phyloP scores from a whole-genome alignment of 495 filamentous ascomycete species.

The Hyaloscypha variabilis region DNA sequence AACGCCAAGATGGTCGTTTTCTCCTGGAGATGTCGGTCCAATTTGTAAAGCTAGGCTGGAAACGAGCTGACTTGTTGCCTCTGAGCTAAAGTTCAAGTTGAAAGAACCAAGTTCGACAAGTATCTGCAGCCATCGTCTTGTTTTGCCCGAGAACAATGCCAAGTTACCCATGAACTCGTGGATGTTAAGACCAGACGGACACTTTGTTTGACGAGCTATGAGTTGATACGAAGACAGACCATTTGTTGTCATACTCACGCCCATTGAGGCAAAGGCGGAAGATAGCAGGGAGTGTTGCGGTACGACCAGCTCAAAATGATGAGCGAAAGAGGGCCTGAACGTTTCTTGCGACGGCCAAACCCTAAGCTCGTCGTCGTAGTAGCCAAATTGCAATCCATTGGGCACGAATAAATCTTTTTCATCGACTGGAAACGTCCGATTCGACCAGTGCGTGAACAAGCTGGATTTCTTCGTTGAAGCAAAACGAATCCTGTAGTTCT shows the following conservation, averaged over 20 bases:
- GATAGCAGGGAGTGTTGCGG: slow-evolving; percentile 31
- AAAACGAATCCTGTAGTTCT: slow-evolving; percentile 24
- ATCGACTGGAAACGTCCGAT: slow-evolving; percentile 31
- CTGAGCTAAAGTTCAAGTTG: slow-evolving; percentile 56
- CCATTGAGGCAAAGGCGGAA: slow-evolving; percentile 16
- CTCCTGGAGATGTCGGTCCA: slow-evolving; percentile 39
- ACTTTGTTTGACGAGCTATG: slow-evolving; percentile 54
- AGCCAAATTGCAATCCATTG: slow-evolving; percentile 34
- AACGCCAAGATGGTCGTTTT: slow-evolving; percentile 36
- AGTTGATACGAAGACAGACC: slow-evolving; percentile 57
- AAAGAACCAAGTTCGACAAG: slow-evolving; percentile 53
- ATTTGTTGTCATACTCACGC: slow-evolving; percentile 30
- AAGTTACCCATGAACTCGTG: slow-evolving; percentile 57
- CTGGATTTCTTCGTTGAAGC: slow-evolving; percentile 43
- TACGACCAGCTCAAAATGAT: slow-evolving; percentile 33
- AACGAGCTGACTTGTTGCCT: slow-evolving; percentile 44
- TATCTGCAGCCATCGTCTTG: slow-evolving; percentile 50
- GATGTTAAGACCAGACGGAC: slow-evolving; percentile 45
- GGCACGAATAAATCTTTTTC: slow-evolving; percentile 33
- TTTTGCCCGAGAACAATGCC: slow-evolving; percentile 44
- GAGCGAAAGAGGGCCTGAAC: slow-evolving; percentile 29
- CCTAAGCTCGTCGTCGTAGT: slow-evolving; percentile 33
- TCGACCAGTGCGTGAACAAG: slow-evolving; percentile 36
- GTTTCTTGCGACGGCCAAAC: slow-evolving; percentile 26
- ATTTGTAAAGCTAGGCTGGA: slow-evolving; percentile 43